Percentiles rank a stretch among this genome's conserved stretches.
phyloP scores from a whole-genome alignment of 331 rosid species.

The Pyrus hybrid region DNA sequence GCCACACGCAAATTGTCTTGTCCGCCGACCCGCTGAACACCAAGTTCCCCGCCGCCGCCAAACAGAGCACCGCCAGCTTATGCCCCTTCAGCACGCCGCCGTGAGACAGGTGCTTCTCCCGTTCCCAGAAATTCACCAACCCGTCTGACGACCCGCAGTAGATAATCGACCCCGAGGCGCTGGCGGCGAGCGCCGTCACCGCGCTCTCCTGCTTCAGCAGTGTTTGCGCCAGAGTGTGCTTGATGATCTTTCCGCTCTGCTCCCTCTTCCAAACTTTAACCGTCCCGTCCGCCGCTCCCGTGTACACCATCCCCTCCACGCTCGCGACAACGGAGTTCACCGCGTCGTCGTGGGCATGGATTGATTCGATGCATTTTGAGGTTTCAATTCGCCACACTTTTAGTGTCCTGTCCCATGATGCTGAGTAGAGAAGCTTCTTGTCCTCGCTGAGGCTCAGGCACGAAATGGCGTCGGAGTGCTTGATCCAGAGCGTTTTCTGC shows the following conservation, averaged over 20 bases:
- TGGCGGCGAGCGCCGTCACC: conserved; percentile 56
- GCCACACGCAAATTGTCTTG: conserved; percentile 79
- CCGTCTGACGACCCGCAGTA: conserved; percentile 87
- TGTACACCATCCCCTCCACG: conserved; percentile 28
- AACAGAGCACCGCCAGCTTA: conserved; percentile 66
- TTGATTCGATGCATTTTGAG: conserved; percentile 73
- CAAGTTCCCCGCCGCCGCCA: conserved; percentile 42
- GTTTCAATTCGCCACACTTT: conserved; percentile 64
- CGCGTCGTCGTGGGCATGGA: conserved; percentile 62
- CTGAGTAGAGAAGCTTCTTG: conserved; percentile 40
- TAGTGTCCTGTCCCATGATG: conserved; percentile 75
- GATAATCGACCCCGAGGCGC: conserved; percentile 27
- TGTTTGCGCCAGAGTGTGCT: conserved; percentile 40
- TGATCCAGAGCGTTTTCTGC: conserved; percentile 62
- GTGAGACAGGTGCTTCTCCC: conserved; percentile 34
- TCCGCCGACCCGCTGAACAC: conserved; percentile 82
- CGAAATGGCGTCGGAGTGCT: conserved; percentile 78
- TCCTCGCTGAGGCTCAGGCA: conserved; percentile 49
- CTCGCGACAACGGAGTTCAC: conserved; percentile 65
- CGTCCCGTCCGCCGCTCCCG: conserved; percentile 87
- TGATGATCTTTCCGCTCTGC: conserved; percentile 26
- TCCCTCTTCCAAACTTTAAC: conserved; percentile 67
- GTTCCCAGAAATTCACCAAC: conserved; percentile 62
- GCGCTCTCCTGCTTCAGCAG: conserved; percentile 77
- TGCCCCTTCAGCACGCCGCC: conserved; percentile 79